Percentiles rank a stretch among this genome's conserved stretches.
These are phyloP conservation scores for Ensete glaucum DNA, from an alignment of 176 grass and related monocot species.

Conservation along the genomic window DNA sequence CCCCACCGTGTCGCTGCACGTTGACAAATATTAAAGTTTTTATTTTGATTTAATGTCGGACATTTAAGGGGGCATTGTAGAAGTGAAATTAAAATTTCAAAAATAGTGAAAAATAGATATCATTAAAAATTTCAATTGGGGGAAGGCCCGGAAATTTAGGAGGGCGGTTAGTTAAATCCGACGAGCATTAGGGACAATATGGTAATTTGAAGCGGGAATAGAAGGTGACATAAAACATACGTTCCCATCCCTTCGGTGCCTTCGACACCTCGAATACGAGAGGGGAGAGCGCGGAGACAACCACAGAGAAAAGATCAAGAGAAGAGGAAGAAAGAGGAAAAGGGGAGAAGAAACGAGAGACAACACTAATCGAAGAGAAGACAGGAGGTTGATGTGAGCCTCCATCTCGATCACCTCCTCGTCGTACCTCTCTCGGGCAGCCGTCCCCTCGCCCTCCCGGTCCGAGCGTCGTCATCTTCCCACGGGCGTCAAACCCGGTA, in stretches of 20 bases:
- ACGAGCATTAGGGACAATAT: background rate
- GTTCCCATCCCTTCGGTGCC: conserved; percentile 2
- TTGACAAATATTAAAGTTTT: too few species aligned
- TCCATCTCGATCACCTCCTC: background rate
- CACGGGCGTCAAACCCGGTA: too few species aligned
- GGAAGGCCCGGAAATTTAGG: too few species aligned
- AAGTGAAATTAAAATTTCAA: too few species aligned
- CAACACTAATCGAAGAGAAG: background rate
- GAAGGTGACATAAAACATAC: background rate
- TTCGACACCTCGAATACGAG: background rate
- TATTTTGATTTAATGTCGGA: too few species aligned
- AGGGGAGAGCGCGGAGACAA: background rate
- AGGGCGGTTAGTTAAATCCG: background rate
- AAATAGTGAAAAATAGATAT: too few species aligned
- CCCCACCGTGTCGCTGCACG: background rate
- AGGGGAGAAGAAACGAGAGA: background rate
- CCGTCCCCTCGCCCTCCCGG: too few species aligned
- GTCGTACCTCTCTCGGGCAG: background rate
- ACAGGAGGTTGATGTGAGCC: background rate
- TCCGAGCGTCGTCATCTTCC: too few species aligned
- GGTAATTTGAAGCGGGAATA: background rate
- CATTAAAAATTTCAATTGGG: too few species aligned
- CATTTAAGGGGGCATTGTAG: too few species aligned
- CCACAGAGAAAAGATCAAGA: background rate
- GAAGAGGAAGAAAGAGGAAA: background rate